Base-by-base conservation (phyloP, 164 flowering plant species). In the Sextonia rubra region DNA sequence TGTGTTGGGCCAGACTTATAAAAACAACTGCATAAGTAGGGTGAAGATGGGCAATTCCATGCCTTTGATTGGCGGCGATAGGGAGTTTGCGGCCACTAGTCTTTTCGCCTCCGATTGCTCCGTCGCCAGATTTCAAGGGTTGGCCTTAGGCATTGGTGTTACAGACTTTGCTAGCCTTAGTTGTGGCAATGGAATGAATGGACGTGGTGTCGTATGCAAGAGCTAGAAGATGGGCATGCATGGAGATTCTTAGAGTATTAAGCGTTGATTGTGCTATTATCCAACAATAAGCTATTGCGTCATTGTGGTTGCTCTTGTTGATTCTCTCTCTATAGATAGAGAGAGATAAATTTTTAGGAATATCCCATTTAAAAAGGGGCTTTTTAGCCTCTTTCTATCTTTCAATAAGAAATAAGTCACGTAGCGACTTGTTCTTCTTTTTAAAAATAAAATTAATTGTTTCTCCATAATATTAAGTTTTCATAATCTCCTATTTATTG, bases 1-100 rank as follows among this genome's bases (percentile, higher is more conserved):
- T 8, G 82, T 76, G 66, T 61, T 79, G 66, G 82, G 79, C 1
- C 82, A 76, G 66, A 79, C 82, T 2, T 79, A 76, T 47, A 44
- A 56, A 3, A 67, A 64, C 2, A 56, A 73, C 32, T 79, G 76
- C 32, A 62, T 64, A 4, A 76, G 77, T 17, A 76, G 60, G 37
- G 74, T 64, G 30, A 73, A 76, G 72, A 37, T 76, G 70, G 65
- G 69, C 0, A 65, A 30, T 1, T 17, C 61, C 26, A 76, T 76
- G 79, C 77, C 82, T 2, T 62, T 79, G 20, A 47, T 79, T 71
- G 81, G 78, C 2, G 81, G 76, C 2, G 60, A 69, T 7, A 24
- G 52, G 20, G 44, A 68, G 26, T 74, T 68, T 47, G 30, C 68
- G 4, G 20, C 74, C 4, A 64, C 79, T 1, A 20, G 69, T 26